Base-by-base conservation (phyloP, 257 asterid species). In the Mentha longifolia region DNA sequence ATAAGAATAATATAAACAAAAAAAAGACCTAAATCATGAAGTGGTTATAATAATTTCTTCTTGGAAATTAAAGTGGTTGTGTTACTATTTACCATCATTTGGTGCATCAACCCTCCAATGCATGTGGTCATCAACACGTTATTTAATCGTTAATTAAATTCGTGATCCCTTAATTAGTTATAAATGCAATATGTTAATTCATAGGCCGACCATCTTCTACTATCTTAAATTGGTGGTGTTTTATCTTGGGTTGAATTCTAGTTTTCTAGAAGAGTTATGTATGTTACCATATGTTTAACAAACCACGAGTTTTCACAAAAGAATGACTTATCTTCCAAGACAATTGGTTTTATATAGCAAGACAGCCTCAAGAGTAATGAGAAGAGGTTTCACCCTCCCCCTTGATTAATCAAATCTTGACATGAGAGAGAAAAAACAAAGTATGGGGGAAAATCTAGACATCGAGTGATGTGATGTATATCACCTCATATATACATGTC, bases 251-350 rank as follows among this genome's bases (percentile, higher is more conserved):
- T 33, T 33, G 6, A 31, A n/a, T 31, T 59, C 4, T 5, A n/a
- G n/a, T 58, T 19, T 52, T 20, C 8, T 54, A 17, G 25, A n/a
- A 17, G 57, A 10, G 33, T 52, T 7, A 17, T 6, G 43, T 3
- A 54, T 52, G 58, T 28, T 19, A 17, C 63, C 7, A 12, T 28
- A 0, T 58, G 5, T 31, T 6, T 58, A 58, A 1, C 11, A 0
- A 54, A 25, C 37, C 65, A 56, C n/a, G 75, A 59, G 67, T 51
- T 72, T 76, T 65, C 78, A 16, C 1, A 60, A 55, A 60, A 55
- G 70, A 72, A 58, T 77, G 75, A 50, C 67, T 64, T 72, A 50
- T 67, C 75, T 46, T 10, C 58, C 37, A 30, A 61, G 68, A 55
- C 51, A 61, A 50, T 51, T 61, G 71, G 52, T 60, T 63, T 43